Evolutionary conservation across 2,329 filamentous ascomycete genomes (phyloP).

Genomic region (Hymenoscyphus scutula): DNA sequence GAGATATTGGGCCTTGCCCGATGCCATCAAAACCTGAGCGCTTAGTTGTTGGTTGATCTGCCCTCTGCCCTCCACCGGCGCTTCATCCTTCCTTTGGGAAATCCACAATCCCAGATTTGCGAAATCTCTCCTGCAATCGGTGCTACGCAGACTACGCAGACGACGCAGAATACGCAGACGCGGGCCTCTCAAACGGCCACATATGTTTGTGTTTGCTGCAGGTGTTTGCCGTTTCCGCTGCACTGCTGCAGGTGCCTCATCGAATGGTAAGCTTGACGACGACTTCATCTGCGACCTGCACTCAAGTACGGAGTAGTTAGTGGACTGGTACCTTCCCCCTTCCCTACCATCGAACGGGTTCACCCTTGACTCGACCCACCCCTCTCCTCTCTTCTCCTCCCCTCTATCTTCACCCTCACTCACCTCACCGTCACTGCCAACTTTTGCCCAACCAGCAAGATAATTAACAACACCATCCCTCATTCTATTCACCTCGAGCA

Average conservation of each 20-base stretch:
- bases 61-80: background rate
- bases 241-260: constrained; percentile 11
- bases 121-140: background rate
- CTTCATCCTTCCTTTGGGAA: background rate
- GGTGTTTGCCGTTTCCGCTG: constrained; percentile 10
- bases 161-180: background rate
- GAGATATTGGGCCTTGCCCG: background rate
- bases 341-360: constrained; percentile 7
- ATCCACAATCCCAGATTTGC: background rate
- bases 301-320: no score
- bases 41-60: background rate
- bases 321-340: background rate
- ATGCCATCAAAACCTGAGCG: background rate
- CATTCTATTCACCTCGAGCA: background rate
- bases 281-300: constrained; percentile 8
- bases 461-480: constrained; percentile 1
- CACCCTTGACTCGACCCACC: constrained; percentile 9
- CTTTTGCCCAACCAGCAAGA: constrained; percentile 7
- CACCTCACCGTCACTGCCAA: background rate
- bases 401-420: constrained; percentile 5
- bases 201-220: constrained; percentile 14
- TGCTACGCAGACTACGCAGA: background rate
- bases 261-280: constrained; percentile 16
- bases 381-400: background rate
- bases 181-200: constrained; percentile 15